Base-by-base conservation (phyloP, 2,329 filamentous ascomycete species). In the Sporothrix luriei region DNA sequence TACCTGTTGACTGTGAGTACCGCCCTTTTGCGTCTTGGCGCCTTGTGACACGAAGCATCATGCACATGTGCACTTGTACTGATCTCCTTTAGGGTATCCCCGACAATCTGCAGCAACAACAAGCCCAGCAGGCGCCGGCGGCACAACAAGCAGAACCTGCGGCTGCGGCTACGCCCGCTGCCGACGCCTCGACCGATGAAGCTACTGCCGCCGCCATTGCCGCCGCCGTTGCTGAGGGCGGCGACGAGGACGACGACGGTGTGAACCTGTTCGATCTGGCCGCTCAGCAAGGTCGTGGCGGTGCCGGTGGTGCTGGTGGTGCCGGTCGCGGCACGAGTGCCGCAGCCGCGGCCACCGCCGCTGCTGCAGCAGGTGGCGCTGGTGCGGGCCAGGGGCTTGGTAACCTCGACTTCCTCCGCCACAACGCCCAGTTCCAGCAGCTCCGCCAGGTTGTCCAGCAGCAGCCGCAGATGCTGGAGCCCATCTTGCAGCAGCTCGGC, bases 371-470 rank as follows among this genome's bases (percentile, higher is more conserved):
- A 40, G 84, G 82, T 48, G 85, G 82, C 46, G 80, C 49, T 80
- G 62, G 76, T 57, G 84, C 79, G 65, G 81, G 76, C 43, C 79
- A 76, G 21, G 86, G 87, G 52, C 82, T 92, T 33, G 91, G 90
- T 33, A 96, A 94, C 77, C 87, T 99, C 70, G 94, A 98, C 74
- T 98, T 97, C 79, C 84, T 99, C 69, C 90, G 95, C 77, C 92
- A 94, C 80, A 98, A 98, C 79, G 90, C 94, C 29, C 94, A 98
- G 80, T 99, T 99, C 82, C 95, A 98, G 82, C 95, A 99, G 82
- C 87, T 99, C 71, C 91, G 95, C 73, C 94, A 97, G 81, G 90
- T 99, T 26, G 94, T 99, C 57, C 95, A 99, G 82, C 94, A 97
- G 80, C 92, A 98, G 79, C 95, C 95, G 21, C 91, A 95, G 79